Conservation (phyloP, 768 basidiomycete genomes). For the Termitomyces sp. region DNA sequence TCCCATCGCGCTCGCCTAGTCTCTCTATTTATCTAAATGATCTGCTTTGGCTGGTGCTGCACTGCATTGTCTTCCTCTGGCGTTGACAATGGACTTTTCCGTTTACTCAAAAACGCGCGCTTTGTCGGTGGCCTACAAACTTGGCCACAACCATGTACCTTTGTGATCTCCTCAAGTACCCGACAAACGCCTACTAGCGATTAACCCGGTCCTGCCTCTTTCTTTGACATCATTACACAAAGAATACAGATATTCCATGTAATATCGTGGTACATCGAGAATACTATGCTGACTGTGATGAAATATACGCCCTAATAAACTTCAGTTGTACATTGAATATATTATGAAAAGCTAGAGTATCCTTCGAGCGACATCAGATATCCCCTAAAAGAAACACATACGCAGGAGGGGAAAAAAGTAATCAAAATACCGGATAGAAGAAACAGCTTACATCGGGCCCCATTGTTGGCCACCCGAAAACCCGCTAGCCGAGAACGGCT, state of each 20-base stretch:
- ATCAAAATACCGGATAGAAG: not conserved
- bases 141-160: not conserved
- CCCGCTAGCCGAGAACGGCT: constrained; percentile 8
- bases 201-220: no score
- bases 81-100: constrained; percentile 1
- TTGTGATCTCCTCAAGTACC: not conserved
- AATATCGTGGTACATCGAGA: not conserved
- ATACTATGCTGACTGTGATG: not conserved
- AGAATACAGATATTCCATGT: not conserved
- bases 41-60: not conserved
- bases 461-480: constrained; percentile 28
- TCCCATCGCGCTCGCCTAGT: not conserved
- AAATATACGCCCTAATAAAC: not conserved
- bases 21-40: not conserved
- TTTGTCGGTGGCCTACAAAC: not conserved
- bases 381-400: not conserved
- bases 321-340: not conserved
- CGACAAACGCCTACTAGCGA: not conserved
- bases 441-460: constrained; percentile 30
- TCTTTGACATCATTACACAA: not conserved
- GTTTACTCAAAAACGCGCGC: not conserved
- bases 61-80: not conserved
- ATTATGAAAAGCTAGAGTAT: not conserved
- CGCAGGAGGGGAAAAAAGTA: not conserved
- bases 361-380: not conserved